These are phyloP conservation scores for Chaetothyriales sp. DNA, from an alignment of 2,329 filamentous ascomycete genomes.

Conservation along the genomic window DNA sequence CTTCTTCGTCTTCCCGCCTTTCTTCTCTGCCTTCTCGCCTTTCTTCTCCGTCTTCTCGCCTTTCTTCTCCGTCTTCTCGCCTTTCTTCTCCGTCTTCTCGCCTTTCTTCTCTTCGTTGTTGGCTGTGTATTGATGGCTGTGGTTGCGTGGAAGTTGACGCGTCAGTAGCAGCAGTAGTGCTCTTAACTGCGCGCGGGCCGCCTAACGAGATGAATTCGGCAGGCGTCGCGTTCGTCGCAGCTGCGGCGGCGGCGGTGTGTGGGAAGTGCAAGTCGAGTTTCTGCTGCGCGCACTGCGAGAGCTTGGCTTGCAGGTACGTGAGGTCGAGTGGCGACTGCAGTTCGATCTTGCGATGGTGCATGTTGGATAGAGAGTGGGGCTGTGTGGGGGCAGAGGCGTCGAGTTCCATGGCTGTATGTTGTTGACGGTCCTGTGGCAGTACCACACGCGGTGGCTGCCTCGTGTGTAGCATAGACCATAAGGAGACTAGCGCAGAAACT, in stretches of 20 bases:
- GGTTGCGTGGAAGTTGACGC: not conserved
- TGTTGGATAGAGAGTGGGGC: slow-evolving; percentile 15
- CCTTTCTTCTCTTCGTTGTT: not conserved
- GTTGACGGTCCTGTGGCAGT: no score
- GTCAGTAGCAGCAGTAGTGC: not conserved
- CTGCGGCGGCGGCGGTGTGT: slow-evolving; percentile 23
- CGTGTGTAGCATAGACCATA: no score
- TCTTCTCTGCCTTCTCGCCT: not conserved
- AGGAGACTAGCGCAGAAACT: no score
- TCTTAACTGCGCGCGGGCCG: slow-evolving; percentile 16
- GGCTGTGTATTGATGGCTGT: no score
- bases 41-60: slow-evolving; percentile 6
- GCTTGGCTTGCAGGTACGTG: slow-evolving; percentile 35
- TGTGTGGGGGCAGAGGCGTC: not conserved
- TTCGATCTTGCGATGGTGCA: slow-evolving; percentile 37
- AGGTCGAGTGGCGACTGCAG: slow-evolving; percentile 38
- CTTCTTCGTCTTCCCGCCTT: slow-evolving; percentile 4
- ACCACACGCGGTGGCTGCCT: no score
- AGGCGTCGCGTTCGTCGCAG: slow-evolving; percentile 5
- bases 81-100: slow-evolving; percentile 7
- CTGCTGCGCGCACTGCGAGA: slow-evolving; percentile 30
- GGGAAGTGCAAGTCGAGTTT: slow-evolving; percentile 38
- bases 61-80: not conserved
- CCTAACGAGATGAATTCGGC: slow-evolving; percentile 29
- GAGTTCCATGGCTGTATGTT: not conserved